Conservation (phyloP, 1,284 basidiomycete species). For the Ceratorhiza oryzae-sativae region DNA sequence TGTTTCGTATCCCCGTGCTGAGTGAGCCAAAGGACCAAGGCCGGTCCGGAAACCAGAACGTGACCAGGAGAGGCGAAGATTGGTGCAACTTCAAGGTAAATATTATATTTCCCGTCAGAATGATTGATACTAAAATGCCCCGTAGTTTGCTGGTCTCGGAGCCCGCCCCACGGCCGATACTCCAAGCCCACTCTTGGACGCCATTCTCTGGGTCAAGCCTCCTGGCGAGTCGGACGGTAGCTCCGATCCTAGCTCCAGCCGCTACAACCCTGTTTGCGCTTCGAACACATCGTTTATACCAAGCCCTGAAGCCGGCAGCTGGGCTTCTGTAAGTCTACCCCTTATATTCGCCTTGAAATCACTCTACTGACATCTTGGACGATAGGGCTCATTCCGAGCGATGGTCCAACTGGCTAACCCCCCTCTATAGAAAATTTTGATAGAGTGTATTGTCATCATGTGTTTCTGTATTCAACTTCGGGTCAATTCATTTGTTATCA, state of each 20-base stretch:
- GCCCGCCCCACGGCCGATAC: constrained; percentile 1
- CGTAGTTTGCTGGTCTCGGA: constrained; percentile 14
- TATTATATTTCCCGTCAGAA: too few relatives aligned
- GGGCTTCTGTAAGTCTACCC: constrained; percentile 8
- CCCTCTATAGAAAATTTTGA: not conserved
- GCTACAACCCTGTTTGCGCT: constrained; percentile 2
- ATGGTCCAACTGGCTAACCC: constrained; percentile 23
- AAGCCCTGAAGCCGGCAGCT: constrained; percentile 4
- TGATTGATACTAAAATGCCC: not conserved
- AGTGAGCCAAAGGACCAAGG: constrained; percentile 34
- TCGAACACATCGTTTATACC: constrained; percentile 17
- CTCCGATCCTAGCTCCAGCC: constrained; percentile 3
- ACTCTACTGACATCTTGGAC: not conserved
- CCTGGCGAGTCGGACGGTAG: constrained; percentile 19
- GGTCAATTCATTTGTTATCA: constrained; percentile 6
- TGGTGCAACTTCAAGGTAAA: constrained; percentile 31
- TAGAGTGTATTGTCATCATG: not conserved
- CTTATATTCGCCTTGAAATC: not conserved
- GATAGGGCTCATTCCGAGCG: constrained; percentile 14
- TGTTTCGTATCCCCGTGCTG: too few relatives aligned
- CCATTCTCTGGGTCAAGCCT: constrained; percentile 25
- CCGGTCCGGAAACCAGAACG: constrained; percentile 29
- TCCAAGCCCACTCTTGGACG: not conserved
- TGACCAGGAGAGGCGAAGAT: constrained; percentile 6
- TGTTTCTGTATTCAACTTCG: not conserved